A percentile compares a stretch with the other conserved stretches of the same genome.
Evolutionary conservation across 2,329 filamentous ascomycete genomes (phyloP).

Genomic region (Cryphonectria japonica): DNA sequence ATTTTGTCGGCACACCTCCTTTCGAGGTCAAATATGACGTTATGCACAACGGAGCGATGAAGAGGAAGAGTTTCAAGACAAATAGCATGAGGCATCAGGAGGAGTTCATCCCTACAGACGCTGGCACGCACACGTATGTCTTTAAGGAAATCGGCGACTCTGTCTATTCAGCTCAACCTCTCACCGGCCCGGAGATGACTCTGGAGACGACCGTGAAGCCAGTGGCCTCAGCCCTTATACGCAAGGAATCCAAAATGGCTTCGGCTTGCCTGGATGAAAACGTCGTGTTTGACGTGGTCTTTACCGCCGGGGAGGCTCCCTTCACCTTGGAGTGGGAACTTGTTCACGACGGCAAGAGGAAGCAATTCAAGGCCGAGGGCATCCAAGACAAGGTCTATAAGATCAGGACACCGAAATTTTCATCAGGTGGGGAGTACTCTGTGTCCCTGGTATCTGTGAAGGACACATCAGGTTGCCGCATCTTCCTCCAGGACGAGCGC

Average conservation of each 20-base stretch:
- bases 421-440: slow-evolving; percentile 86
- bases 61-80: slow-evolving; percentile 60
- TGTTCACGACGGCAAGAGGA: slow-evolving; percentile 84
- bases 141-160: slow-evolving; percentile 82
- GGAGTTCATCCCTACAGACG: slow-evolving; percentile 78
- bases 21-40: slow-evolving; percentile 83
- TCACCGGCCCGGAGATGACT: slow-evolving; percentile 64
- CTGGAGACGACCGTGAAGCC: slow-evolving; percentile 93
- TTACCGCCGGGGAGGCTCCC: slow-evolving; percentile 79
- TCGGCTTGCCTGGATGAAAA: slow-evolving; percentile 83
- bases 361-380: slow-evolving; percentile 65
- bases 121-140: slow-evolving; percentile 84
- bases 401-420: slow-evolving; percentile 75
- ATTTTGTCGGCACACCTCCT: slow-evolving; percentile 89
- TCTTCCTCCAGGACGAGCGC: slow-evolving; percentile 80
- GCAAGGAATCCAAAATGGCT: slow-evolving; percentile 55
- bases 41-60: slow-evolving; percentile 62
- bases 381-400: slow-evolving; percentile 67
- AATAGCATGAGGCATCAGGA: slow-evolving; percentile 80
- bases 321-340: slow-evolving; percentile 93
- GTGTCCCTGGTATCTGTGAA: slow-evolving; percentile 84
- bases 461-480: slow-evolving; percentile 85
- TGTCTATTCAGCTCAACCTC: slow-evolving; percentile 71
- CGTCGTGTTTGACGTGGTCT: slow-evolving; percentile 69
- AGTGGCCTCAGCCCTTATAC: slow-evolving; percentile 78